Conservation (phyloP, 345 rosid genomes). For the Populus davidiana region DNA sequence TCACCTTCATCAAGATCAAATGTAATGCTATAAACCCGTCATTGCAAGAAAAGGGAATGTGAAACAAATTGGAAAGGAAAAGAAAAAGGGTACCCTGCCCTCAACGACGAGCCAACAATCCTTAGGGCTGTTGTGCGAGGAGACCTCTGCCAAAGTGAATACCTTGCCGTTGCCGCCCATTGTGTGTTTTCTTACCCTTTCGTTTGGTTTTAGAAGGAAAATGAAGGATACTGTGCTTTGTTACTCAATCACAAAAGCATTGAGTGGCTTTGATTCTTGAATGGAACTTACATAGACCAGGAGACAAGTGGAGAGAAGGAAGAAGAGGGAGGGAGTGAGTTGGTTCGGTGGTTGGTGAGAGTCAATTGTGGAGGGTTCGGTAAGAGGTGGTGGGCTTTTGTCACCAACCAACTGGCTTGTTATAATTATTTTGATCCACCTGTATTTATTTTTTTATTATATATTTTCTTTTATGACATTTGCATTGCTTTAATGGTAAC, state of each 20-base stretch:
- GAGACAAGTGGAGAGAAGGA: not conserved
- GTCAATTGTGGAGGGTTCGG: conserved; percentile 7
- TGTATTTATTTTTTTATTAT: no score
- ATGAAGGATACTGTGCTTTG: not conserved
- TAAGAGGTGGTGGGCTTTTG: conserved; percentile 3
- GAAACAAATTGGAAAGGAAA: not conserved
- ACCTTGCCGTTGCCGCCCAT: conserved; percentile 64
- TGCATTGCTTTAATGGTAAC: no score
- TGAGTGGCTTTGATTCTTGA: not conserved
- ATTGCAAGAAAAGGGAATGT: not conserved
- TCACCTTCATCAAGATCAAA: not conserved
- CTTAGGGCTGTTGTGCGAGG: conserved; percentile 55
- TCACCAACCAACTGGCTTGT: conserved; percentile 13
- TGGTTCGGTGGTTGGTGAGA: conserved; percentile 5
- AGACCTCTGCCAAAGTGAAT: conserved; percentile 66
- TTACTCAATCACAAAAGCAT: not conserved
- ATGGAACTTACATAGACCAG: not conserved
- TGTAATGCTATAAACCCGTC: not conserved
- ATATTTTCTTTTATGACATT: no score
- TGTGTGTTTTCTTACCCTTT: not conserved
- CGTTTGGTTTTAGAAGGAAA: not conserved
- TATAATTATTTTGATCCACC: no score
- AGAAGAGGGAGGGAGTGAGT: not conserved
- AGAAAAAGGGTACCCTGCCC: conserved; percentile 56
- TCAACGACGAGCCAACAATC: conserved; percentile 92